Conservation (phyloP, 2,329 filamentous ascomycete genomes). For the Cercospora beticola region DNA sequence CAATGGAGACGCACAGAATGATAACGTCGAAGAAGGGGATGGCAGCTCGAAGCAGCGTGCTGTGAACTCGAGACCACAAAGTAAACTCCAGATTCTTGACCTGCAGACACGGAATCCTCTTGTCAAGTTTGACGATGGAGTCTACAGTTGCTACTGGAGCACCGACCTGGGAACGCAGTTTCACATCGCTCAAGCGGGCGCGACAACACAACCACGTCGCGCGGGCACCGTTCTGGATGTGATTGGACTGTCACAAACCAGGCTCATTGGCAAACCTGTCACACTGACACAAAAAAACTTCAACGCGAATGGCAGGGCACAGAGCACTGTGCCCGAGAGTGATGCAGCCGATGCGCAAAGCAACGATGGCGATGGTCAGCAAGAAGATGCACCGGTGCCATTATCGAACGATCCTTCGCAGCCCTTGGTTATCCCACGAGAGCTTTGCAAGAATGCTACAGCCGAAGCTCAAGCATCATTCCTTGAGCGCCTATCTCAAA, state of each 20-base stretch:
- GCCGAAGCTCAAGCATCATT: slow-evolving; percentile 39
- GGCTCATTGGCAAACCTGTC: slow-evolving; percentile 67
- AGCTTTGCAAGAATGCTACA: slow-evolving; percentile 22
- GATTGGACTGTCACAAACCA: slow-evolving; percentile 67
- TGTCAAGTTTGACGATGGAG: slow-evolving; percentile 72
- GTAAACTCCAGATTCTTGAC: slow-evolving; percentile 58
- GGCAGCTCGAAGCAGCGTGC: neutral
- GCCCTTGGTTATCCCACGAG: slow-evolving; percentile 28
- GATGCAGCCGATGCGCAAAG: neutral
- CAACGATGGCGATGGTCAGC: neutral
- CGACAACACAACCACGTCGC: slow-evolving; percentile 47
- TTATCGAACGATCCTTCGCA: slow-evolving; percentile 1
- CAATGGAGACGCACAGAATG: neutral
- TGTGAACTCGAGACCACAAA: neutral
- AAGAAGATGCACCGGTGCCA: slow-evolving; percentile 5
- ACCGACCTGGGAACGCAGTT: slow-evolving; percentile 83
- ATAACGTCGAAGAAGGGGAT: neutral
- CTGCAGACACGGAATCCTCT: slow-evolving; percentile 75
- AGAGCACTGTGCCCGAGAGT: neutral
- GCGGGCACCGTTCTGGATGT: slow-evolving; percentile 64
- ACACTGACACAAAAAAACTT: slow-evolving; percentile 46
- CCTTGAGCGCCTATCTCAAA: slow-evolving; percentile 42
- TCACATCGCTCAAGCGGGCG: slow-evolving; percentile 47
- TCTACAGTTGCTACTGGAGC: slow-evolving; percentile 80
- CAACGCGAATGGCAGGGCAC: neutral